phyloP scores from a whole-genome alignment of 495 filamentous ascomycete genomes.

The Penicillium antarcticum region DNA sequence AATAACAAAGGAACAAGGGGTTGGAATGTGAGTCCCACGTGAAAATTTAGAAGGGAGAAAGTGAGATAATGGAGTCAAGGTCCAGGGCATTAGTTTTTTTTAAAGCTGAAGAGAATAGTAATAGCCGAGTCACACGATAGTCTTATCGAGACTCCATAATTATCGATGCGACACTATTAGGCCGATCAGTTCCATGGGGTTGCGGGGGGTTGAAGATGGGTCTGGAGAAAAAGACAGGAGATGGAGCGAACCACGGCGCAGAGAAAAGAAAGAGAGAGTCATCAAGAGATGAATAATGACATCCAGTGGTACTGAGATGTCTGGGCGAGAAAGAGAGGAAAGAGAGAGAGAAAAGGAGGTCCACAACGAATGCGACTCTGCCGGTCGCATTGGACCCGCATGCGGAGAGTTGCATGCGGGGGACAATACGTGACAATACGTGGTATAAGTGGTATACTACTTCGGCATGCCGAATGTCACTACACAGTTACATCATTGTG shows the following conservation, averaged over 20 bases:
- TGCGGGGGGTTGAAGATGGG: not conserved
- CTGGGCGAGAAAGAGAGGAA: not conserved
- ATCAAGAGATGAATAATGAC: not conserved
- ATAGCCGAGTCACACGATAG: slow-evolving; percentile 11
- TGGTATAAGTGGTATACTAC: no score
- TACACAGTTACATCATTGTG: slow-evolving; percentile 25
- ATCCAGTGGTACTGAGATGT: not conserved
- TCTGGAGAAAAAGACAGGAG: not conserved
- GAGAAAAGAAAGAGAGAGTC: not conserved
- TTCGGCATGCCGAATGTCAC: slow-evolving; percentile 31
- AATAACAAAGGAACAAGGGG: slow-evolving; percentile 4
- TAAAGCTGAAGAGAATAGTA: not conserved
- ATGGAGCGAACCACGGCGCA: not conserved
- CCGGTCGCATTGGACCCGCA: slow-evolving; percentile 8
- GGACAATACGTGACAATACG: not conserved
- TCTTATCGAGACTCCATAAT: slow-evolving; percentile 16
- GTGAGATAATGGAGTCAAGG: not conserved
- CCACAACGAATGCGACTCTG: not conserved
- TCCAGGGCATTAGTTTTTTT: not conserved
- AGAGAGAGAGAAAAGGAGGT: not conserved
- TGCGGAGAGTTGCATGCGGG: slow-evolving; percentile 3
- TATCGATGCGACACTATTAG: slow-evolving; percentile 2
- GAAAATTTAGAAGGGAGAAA: slow-evolving; percentile 1
- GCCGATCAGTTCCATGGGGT: not conserved
- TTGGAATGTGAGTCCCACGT: slow-evolving; percentile 5